Evolutionary conservation across 2,329 filamentous ascomycete genomes (phyloP).

Genomic region (Sphaerulina musiva): DNA sequence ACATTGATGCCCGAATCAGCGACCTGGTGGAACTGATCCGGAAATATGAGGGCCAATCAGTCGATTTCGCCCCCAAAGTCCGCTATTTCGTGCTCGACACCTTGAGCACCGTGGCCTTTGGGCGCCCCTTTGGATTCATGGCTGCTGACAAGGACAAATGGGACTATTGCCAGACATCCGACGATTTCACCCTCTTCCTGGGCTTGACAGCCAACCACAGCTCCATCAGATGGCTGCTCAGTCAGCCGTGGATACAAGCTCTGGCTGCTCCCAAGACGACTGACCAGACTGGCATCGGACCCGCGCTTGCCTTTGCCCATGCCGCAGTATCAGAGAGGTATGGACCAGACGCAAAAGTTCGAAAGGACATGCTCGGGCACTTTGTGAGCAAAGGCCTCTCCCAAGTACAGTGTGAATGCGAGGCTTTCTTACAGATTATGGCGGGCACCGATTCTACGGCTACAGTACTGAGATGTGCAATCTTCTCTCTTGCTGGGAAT

Average conservation of each 20-base stretch:
- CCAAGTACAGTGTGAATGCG: constrained; percentile 36
- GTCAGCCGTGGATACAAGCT: constrained; percentile 20
- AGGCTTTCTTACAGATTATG: constrained; percentile 40
- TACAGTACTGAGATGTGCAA: constrained; percentile 45
- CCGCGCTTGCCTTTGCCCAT: constrained; percentile 24
- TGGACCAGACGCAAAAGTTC: constrained; percentile 21
- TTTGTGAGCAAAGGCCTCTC: constrained; percentile 42
- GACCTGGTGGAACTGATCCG: constrained; percentile 46
- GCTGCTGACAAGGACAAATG: constrained; percentile 43
- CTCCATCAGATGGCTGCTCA: constrained; percentile 22
- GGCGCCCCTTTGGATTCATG: constrained; percentile 48
- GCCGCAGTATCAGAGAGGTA: constrained; percentile 26
- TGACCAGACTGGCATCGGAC: constrained; percentile 27
- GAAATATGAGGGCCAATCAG: constrained; percentile 27
- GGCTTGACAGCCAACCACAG: constrained; percentile 24
- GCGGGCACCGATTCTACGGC: constrained; percentile 53
- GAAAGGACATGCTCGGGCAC: constrained; percentile 48
- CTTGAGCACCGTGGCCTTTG: constrained; percentile 50
- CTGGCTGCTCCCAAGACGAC: constrained; percentile 26
- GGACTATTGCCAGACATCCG: constrained; percentile 24
- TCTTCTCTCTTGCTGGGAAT: constrained; percentile 46
- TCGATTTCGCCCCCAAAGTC: constrained; percentile 46
- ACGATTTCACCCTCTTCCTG: constrained; percentile 23
- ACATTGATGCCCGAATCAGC: constrained; percentile 45
- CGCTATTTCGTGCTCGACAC: constrained; percentile 53